Evolutionary conservation across 257 asterid species (phyloP).

Genomic region (Lavandula angustifolia): DNA sequence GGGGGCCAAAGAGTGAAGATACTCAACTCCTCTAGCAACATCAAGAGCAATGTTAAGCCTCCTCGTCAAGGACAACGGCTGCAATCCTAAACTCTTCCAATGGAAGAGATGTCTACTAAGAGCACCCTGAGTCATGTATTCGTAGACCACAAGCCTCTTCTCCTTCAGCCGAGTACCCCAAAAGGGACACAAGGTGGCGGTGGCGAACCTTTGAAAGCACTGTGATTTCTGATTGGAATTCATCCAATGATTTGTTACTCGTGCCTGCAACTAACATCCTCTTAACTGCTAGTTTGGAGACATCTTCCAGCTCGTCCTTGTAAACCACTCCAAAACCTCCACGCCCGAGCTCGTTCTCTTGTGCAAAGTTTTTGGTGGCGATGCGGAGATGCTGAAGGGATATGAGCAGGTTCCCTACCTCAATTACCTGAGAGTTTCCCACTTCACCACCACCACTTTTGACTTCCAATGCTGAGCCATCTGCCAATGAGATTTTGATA

Average conservation of each 20-base stretch:
- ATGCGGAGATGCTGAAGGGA: conserved; percentile 52
- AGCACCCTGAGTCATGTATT: conserved; percentile 79
- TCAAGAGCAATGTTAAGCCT: conserved; percentile 74
- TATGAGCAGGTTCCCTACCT: conserved; percentile 45
- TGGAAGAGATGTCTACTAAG: conserved; percentile 71
- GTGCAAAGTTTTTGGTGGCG: conserved; percentile 55
- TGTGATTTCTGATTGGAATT: conserved; percentile 68
- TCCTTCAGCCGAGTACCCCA: conserved; percentile 65
- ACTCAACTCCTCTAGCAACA: conserved; percentile 80
- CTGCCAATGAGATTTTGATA: conserved; percentile 43
- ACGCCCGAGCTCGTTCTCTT: conserved; percentile 71
- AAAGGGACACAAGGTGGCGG: conserved; percentile 72
- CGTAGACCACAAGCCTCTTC: conserved; percentile 74
- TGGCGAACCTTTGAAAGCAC: conserved; percentile 81
- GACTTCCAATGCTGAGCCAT: conserved; percentile 35
- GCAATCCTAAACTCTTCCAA: conserved; percentile 54
- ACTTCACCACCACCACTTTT: conserved; percentile 31
- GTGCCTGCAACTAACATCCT: conserved; percentile 62
- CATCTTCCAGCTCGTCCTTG: conserved; percentile 62
- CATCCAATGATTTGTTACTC: conserved; percentile 59
- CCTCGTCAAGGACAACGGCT: conserved; percentile 65
- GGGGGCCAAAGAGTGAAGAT: conserved; percentile 70
- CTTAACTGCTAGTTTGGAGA: conserved; percentile 67
- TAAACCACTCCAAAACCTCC: conserved; percentile 87
- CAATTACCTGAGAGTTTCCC: conserved; percentile 37